Evolutionary conservation across 805 yeast species (phyloP), one percentile per base, ranked within the genome.

Genomic region (Jamesozyma gamospora): DNA sequence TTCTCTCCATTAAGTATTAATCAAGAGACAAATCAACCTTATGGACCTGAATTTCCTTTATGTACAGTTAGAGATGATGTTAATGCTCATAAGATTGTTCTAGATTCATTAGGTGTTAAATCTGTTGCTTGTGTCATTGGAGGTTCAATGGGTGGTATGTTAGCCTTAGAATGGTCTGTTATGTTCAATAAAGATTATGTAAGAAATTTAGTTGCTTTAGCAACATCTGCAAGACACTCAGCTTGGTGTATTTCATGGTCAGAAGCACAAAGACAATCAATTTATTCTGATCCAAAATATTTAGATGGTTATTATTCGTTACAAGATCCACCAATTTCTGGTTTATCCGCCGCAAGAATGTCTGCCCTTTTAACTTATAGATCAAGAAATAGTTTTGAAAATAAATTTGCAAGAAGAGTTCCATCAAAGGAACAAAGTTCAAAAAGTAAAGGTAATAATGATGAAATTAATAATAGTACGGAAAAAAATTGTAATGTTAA

Each of bases 171-270:
- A 59, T 92, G 85, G 73, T 75, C 87, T 3, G 47, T 51, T 5
- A 48, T 50, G 33, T 85, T 74, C 56, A 79, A 75, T 40, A 81
- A 81, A 3, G 72, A 69, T 2, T 92, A 75, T 55, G 94, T 92
- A 27, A 71, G 72, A 43, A 67, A 73, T 32, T 67, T 83, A 17
- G 79, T 90, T 12, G 90, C 96, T 0, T 64, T 90, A 39, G 98
- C 98, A 1, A 90, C 97, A 0, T 78, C 94, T 19, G 96, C 97
- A 0, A 71, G 94, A 54, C 94, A 88, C 33, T 82, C 94, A 2
- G 98, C 98, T 0, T 92, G 98, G 98, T 92, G 97, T 49, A 92
- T 92, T 31, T 84, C 95, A 4, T 92, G 98, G 98, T 90, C 94
- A 40, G 98, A 92, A 57, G 94, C 98, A 2, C 98, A 92, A 63